phyloP scores from a whole-genome alignment of 2,329 filamentous ascomycete genomes.

The Fusarium sp. region DNA sequence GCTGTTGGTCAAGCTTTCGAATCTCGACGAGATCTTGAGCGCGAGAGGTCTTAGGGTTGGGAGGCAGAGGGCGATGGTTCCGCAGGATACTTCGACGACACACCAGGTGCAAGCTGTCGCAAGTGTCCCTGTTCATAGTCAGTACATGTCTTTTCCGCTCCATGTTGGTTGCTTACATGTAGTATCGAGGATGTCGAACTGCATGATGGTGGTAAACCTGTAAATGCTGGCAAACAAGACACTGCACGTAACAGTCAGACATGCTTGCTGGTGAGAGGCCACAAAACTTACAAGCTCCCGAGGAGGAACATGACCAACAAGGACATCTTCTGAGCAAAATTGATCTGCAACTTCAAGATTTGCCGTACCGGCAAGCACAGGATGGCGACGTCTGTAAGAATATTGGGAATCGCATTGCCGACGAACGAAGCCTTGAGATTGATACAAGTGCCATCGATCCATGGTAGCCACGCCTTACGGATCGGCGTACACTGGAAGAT shows the following conservation, averaged over 20 bases:
- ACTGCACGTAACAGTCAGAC: background rate
- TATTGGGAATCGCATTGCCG: conserved; percentile 30
- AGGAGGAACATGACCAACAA: conserved; percentile 27
- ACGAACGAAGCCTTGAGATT: conserved; percentile 29
- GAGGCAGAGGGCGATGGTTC: conserved; percentile 27
- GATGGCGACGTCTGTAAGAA: conserved; percentile 23
- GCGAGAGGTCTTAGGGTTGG: conserved; percentile 26
- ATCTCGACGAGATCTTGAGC: conserved; percentile 20
- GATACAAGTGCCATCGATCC: conserved; percentile 19
- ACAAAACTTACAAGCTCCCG: conserved; percentile 23
- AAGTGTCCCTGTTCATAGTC: conserved; percentile 19
- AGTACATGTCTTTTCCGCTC: background rate
- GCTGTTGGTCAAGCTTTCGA: conserved; percentile 11
- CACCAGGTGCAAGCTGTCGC: conserved; percentile 31
- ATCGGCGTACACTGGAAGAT: conserved; percentile 29
- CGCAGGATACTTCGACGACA: conserved; percentile 30
- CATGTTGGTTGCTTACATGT: conserved; percentile 7
- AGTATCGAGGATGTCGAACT: conserved; percentile 11
- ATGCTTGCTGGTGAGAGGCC: fast-evolving
- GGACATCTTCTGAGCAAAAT: conserved; percentile 23
- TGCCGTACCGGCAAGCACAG: conserved; percentile 15
- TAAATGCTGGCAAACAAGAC: conserved; percentile 33
- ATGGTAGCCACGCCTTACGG: conserved; percentile 21
- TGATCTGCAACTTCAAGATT: conserved; percentile 29
- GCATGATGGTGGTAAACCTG: conserved; percentile 32